Conservation (phyloP, 345 rosid species). For the Litchi chinensis region DNA sequence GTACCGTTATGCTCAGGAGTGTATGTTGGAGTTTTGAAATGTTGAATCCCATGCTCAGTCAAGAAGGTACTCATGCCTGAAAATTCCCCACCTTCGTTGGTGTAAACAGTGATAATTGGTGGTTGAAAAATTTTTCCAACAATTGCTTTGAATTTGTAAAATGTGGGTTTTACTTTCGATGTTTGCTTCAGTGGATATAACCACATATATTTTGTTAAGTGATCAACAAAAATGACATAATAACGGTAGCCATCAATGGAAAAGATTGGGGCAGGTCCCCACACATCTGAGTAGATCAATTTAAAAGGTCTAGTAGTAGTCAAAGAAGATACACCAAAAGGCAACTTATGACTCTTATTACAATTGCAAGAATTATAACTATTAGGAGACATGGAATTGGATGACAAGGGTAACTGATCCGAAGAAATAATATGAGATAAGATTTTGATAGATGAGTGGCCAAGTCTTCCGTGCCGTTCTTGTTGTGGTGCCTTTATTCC, state of each 20-base stretch:
- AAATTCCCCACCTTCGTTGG: not conserved
- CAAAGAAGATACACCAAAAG: too few species aligned
- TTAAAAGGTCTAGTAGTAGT: not conserved
- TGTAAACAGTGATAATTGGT: not conserved
- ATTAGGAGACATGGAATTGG: not conserved
- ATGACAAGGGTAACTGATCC: not conserved
- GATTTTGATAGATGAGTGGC: not conserved
- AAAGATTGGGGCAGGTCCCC: not conserved
- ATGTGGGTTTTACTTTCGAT: not conserved
- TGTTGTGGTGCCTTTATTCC: too few species aligned
- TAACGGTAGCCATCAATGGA: not conserved
- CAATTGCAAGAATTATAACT: not conserved
- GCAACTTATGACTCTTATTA: not conserved
- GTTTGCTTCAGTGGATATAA: not conserved
- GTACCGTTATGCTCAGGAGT: too few species aligned
- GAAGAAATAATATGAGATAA: not conserved
- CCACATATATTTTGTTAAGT: not conserved
- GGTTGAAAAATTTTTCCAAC: not conserved
- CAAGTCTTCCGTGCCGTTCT: not conserved
- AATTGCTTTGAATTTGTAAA: not conserved
- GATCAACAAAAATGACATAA: not conserved
- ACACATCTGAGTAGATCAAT: not conserved
- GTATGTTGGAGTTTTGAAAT: too few species aligned
- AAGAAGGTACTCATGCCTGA: too few species aligned
- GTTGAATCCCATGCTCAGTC: too few species aligned